Evolutionary conservation across 2,329 filamentous ascomycete species (phyloP).

Genomic region (Canariomyces notabilis): DNA sequence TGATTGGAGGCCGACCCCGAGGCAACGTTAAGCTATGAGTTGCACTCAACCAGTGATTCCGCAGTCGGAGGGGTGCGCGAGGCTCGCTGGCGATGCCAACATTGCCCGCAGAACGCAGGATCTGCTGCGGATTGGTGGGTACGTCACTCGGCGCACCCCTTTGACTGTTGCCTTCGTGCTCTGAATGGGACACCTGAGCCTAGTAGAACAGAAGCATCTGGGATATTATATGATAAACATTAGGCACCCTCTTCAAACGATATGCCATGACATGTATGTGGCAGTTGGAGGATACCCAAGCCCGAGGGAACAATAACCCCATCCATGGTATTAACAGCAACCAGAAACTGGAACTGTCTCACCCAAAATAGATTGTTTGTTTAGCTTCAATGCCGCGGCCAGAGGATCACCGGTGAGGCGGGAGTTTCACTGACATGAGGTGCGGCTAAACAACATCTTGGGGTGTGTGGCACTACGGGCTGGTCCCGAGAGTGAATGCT

Average conservation of each 20-base stretch:
- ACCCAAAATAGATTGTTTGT: constrained; percentile 9
- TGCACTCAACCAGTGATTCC: neutral
- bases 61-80: neutral
- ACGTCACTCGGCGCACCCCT: too few relatives aligned
- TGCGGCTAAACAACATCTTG: too few relatives aligned
- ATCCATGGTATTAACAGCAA: constrained; percentile 2
- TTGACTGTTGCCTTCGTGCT: too few relatives aligned
- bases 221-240: neutral
- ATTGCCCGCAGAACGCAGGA: neutral
- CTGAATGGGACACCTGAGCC: neutral
- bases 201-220: neutral
- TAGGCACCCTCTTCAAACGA: too few relatives aligned
- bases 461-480: too few relatives aligned
- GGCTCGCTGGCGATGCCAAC: neutral
- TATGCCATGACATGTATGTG: neutral
- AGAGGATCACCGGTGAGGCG: constrained; percentile 4
- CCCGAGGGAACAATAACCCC: neutral
- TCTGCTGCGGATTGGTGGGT: neutral
- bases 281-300: neutral
- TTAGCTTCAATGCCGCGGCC: neutral
- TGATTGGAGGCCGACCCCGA: neutral
- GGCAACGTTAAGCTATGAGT: neutral
- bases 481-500: too few relatives aligned
- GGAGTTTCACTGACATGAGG: too few relatives aligned
- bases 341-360: constrained; percentile 14